These are phyloP conservation scores for Silene latifolia DNA, from an alignment of 148 eudicot genomes.

Conservation along the genomic window DNA sequence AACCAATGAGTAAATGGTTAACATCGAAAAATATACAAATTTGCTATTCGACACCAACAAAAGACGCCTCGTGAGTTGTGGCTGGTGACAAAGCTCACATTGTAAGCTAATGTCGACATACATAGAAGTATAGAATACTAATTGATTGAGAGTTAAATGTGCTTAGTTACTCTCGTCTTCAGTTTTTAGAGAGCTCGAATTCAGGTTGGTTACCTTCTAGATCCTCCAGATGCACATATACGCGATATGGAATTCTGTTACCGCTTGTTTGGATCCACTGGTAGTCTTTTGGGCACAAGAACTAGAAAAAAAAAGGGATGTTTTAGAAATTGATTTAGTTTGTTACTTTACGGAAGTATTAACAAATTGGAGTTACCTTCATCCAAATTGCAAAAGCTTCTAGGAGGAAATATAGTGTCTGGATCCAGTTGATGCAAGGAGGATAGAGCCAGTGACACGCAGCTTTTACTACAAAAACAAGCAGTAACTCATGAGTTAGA, in stretches of 20 bases:
- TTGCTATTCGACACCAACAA: too few relatives aligned
- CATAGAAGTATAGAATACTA: neutral
- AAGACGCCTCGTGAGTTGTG: too few relatives aligned
- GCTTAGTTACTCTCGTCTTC: neutral
- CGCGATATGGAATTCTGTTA: constrained; percentile 2
- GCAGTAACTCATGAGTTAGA: constrained; percentile 3
- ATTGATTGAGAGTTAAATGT: neutral
- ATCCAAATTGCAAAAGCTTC: constrained; percentile 68
- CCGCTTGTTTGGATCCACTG: constrained; percentile 19
- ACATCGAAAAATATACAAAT: neutral
- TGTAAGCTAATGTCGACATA: too few relatives aligned
- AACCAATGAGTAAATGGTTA: constrained; percentile 3
- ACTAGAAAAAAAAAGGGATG: constrained; percentile 36
- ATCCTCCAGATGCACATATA: constrained; percentile 2
- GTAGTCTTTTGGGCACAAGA: constrained; percentile 58
- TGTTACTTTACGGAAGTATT: neutral
- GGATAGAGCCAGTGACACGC: constrained; percentile 48
- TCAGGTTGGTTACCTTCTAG: constrained; percentile 21
- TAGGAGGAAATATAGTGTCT: constrained; percentile 56
- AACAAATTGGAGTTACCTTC: constrained; percentile 41
- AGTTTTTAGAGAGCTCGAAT: neutral
- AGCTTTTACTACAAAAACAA: constrained; percentile 60
- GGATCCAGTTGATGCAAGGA: constrained; percentile 51
- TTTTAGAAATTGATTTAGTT: constrained; percentile 4
- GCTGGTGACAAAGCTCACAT: neutral